phyloP scores from a whole-genome alignment of 164 flowering plant genomes.

The Vitis riparia region DNA sequence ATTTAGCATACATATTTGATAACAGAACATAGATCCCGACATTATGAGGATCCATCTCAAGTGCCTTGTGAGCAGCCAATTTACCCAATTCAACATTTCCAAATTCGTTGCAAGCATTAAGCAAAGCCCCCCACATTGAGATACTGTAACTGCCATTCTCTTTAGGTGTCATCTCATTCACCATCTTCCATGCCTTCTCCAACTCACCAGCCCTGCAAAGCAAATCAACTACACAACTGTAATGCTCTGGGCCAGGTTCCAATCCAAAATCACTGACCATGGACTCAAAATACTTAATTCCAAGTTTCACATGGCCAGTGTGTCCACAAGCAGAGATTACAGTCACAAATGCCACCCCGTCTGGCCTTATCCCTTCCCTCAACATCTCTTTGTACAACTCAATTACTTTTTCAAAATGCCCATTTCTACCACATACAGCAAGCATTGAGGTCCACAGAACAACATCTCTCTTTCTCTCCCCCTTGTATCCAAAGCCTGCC shows the following conservation, averaged over 20 bases:
- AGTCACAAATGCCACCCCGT: conserved; percentile 58
- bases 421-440: conserved; percentile 61
- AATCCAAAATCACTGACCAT: conserved; percentile 51
- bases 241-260: conserved; percentile 61
- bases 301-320: conserved; percentile 62
- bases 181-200: conserved; percentile 64
- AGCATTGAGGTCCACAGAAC: conserved; percentile 84
- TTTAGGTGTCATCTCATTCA: conserved; percentile 38
- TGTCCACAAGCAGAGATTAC: conserved; percentile 74
- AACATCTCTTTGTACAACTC: conserved; percentile 46
- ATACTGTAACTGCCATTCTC: conserved; percentile 23
- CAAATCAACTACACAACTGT: conserved; percentile 71
- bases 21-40: conserved; percentile 55
- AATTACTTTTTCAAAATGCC: conserved; percentile 52
- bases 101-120: conserved; percentile 53
- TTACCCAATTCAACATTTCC: conserved; percentile 62
- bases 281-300: conserved; percentile 55
- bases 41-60: conserved; percentile 64
- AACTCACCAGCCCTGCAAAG: conserved; percentile 75
- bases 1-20: conserved; percentile 66
- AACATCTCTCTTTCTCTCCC: conserved; percentile 42
- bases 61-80: conserved; percentile 64
- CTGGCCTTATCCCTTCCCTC: conserved; percentile 54
- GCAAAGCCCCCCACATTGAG: conserved; percentile 74
- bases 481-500: conserved; percentile 23